Evolutionary conservation across 2,329 filamentous ascomycete species (phyloP).

Genomic region (Sordariomycetes sp.): DNA sequence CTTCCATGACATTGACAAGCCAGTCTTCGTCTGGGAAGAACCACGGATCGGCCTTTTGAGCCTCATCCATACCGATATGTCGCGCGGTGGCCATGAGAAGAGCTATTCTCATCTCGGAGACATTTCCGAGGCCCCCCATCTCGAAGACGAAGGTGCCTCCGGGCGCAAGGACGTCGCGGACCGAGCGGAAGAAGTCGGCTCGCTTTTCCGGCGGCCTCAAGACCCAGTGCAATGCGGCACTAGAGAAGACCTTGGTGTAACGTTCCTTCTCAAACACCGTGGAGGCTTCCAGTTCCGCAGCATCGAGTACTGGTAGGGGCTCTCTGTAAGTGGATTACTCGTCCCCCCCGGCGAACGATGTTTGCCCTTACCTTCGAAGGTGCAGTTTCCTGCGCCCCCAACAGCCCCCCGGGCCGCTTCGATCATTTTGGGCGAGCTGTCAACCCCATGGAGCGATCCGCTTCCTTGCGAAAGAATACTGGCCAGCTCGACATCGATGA

Average conservation of each 20-base stretch:
- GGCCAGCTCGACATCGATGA: constrained; percentile 44
- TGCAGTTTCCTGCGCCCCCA: constrained; percentile 22
- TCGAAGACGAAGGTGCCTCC: constrained; percentile 55
- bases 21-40: constrained; percentile 59
- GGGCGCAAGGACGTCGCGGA: constrained; percentile 39
- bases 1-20: constrained; percentile 32
- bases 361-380: constrained; percentile 28
- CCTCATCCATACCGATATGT: constrained; percentile 37
- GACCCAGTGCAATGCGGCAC: constrained; percentile 59
- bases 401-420: constrained; percentile 32
- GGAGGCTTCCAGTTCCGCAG: constrained; percentile 23
- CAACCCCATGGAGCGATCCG: constrained; percentile 43
- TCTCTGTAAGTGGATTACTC: neutral
- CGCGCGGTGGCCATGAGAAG: constrained; percentile 41
- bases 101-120: constrained; percentile 50
- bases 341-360: constrained; percentile 2
- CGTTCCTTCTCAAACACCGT: constrained; percentile 21
- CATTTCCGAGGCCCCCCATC: constrained; percentile 62
- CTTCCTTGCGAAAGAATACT: constrained; percentile 30
- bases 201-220: constrained; percentile 34
- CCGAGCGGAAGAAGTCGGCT: constrained; percentile 38
- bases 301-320: constrained; percentile 30
- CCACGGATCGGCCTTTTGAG: constrained; percentile 49
- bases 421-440: constrained; percentile 50
- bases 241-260: constrained; percentile 52